Evolutionary conservation across 495 filamentous ascomycete species (phyloP), one percentile per base, ranked within the genome.

Genomic region (Tuber microsphaerosporum): DNA sequence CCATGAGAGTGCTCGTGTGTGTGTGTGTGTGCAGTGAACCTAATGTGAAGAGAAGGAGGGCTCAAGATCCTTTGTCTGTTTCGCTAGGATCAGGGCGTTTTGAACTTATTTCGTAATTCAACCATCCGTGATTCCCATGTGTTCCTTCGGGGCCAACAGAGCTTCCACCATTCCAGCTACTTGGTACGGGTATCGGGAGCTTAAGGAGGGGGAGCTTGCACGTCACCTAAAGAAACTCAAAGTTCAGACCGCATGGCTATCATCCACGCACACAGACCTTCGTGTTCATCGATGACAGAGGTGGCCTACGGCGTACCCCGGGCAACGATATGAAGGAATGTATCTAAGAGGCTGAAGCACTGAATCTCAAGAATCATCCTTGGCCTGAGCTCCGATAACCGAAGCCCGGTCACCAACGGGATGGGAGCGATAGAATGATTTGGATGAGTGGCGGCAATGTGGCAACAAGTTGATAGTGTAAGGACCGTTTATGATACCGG

Each of bases 361-460:
- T 34, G 56, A 65, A 65, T 34, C 51, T 61, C 26, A 31, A 65
- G 26, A 17, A 34, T 34, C 56, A 65, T 31, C 14, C 56, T 65
- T 65, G 26, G 56, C 56, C 34, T 17, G 26, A 34, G 41, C 56
- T 61, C 77, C 77, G 77, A 79, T 79, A 79, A 70, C 76, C 77
- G 76, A 79, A 79, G 71, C 73, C 61, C 77, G 56, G 72, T 74
- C 71, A 74, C 77, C 71, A 77, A 77, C 73, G 70, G 45, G 76
- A 78, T 74, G 73, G 77, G 77, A 79, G 77, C 76, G 69, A 76
- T 73, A 79, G 73, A 44, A 72, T 73, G 72, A 69, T 71, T 56
- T 76, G 46, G 75, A 69, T 71, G 43, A n/a, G 74, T 71, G 68
- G 69, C 44, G 71, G 56, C 26, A 17, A 31, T 76, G 70, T 78